These are phyloP conservation scores for Talaromyces sp. DNA, from an alignment of 2,329 filamentous ascomycete species.

Conservation along the genomic window DNA sequence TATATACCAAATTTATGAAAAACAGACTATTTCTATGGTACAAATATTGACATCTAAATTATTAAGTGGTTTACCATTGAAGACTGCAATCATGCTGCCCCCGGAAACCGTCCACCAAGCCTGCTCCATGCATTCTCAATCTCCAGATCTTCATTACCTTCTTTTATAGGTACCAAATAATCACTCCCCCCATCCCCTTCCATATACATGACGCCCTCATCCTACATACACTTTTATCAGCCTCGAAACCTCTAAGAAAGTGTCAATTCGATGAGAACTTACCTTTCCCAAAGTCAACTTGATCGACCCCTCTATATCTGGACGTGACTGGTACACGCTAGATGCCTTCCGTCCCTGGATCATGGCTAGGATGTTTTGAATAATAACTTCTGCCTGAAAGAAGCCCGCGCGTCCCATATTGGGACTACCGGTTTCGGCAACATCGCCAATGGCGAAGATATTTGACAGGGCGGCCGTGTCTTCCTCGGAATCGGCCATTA, in stretches of 20 bases:
- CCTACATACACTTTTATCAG: neutral
- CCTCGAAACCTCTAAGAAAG: neutral
- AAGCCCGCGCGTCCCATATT: constrained; percentile 1
- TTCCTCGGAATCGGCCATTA: neutral
- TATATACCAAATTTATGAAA: neutral
- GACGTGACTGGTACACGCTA: neutral
- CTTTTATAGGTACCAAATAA: neutral
- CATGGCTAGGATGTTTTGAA: constrained; percentile 2
- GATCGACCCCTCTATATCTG: neutral
- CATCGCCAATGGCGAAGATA: constrained; percentile 4
- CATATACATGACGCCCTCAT: neutral
- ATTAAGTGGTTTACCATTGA: neutral
- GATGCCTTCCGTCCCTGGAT: neutral
- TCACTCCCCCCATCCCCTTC: neutral
- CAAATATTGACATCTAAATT: neutral
- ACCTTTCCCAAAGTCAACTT: constrained; percentile 4
- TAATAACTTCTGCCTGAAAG: constrained; percentile 3
- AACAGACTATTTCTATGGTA: neutral
- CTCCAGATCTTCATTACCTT: neutral
- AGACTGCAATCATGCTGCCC: neutral
- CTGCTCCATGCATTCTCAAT: constrained; percentile 3
- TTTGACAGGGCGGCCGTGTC: neutral
- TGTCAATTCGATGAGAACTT: neutral
- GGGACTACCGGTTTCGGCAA: constrained; percentile 1
- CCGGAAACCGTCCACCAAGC: neutral